phyloP scores from a whole-genome alignment of 768 basidiomycete species.

The Lactarius hatsudake region DNA sequence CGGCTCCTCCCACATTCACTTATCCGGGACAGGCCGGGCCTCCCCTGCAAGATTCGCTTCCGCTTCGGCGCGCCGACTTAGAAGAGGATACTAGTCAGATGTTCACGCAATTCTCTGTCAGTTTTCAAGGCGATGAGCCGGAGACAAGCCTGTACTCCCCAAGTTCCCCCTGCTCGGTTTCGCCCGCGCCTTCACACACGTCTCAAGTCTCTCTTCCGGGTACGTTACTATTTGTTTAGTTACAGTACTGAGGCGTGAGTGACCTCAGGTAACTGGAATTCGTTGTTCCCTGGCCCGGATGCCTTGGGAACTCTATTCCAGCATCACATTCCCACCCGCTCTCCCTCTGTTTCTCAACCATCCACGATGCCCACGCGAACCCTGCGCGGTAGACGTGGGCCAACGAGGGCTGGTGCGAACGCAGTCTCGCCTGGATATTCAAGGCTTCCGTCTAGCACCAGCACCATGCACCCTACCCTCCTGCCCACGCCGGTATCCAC shows the following conservation, averaged over 20 bases:
- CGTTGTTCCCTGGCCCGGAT: neutral
- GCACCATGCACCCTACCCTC: neutral
- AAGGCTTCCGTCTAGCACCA: neutral
- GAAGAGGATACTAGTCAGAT: neutral
- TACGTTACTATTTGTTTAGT: neutral
- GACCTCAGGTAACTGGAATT: neutral
- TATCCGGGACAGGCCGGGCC: neutral
- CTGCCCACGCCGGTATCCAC: too few species aligned
- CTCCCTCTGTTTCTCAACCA: slow-evolving; percentile 4
- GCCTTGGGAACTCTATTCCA: neutral
- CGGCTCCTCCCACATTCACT: neutral
- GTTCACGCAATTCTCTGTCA: neutral
- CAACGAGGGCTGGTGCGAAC: neutral
- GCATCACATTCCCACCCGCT: neutral
- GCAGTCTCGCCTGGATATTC: neutral
- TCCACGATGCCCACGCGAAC: neutral
- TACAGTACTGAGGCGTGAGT: neutral
- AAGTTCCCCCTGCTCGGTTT: slow-evolving; percentile 1
- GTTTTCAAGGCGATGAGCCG: neutral
- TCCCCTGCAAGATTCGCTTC: neutral
- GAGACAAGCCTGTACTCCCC: neutral
- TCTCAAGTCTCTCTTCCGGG: neutral
- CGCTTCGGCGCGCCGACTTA: neutral
- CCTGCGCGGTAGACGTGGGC: neutral
- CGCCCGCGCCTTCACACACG: neutral